Evolutionary conservation across 208 protist genomes (phyloP), one percentile per base, ranked within the genome.

Genomic region (Acanthamoeba polyphaga): DNA sequence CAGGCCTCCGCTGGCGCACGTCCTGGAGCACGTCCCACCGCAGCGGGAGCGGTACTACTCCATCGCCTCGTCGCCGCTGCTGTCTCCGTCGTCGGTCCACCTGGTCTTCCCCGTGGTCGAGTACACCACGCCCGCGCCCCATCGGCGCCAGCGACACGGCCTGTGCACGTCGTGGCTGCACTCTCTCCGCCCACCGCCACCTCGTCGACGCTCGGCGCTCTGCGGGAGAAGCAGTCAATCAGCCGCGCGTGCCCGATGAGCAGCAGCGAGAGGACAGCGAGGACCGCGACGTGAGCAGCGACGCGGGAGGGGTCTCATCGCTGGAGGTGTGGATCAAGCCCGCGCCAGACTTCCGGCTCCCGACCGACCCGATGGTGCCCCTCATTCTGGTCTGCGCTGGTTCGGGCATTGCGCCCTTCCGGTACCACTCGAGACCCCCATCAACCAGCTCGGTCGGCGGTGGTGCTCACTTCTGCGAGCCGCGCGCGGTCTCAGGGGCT

Each of bases 1-100:
- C 60, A 17, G 38, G 58, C 87, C 87, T 22, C 87, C 87, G 38
- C 51, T 92, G 12, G 66, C 4, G 22, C 62, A 92, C 66, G 34
- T 92, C 27, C 87, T 92, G 60, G 87, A 72, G 38, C 87, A 92
- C 87, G 3, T 92, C 5, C 87, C 87, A 13, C 87, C 87, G 22
- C 87, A 92, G 66, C 29, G 87, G 24, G 87, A 66, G 62, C 87
- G 87, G 7, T 92, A 92, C 87, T 92, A 92, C 87, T 92, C 87
- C 32, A 92, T 92, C 12, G 87, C 87, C 6, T 92, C 87, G 58
- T 92, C 87, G 7, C 87, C 87, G 29, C 87, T 92, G 58, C n/a
- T 92, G 9, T 74, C 2, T 15, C 87, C 87, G 7, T 70, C 58
- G 4, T 51, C 62, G 3, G 38, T 92, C 34, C 60, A 92, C 32